Evolutionary conservation across 495 filamentous ascomycete genomes (phyloP), one percentile per base, ranked within the genome.

Genomic region (Pyrenula massariospora): DNA sequence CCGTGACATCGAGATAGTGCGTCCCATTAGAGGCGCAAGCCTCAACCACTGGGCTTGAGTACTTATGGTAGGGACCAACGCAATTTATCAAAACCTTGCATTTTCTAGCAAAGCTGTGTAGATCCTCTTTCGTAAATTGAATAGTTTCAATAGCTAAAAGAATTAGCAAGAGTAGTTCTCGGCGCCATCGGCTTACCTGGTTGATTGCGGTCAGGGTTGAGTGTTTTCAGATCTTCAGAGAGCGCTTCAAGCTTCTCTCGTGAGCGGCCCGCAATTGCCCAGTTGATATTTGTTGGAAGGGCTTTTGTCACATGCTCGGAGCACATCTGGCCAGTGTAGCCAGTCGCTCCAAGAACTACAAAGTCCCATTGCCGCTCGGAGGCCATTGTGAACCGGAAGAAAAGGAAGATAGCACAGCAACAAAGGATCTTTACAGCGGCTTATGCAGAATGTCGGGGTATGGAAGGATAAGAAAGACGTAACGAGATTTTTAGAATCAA

Each of bases 1-100:
- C 91, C 12, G 92, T 96, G 25, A 82, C 81, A 72, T 96, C 92
- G 49, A 97, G 73, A 66, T 96, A 96, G 67, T 96, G 91, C 12
- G 92, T 96, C 22, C 92, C 91, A 58, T 83, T 83, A 52, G 82
- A 77, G 25, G 88, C 89, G 66, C 92, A 97, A n/a, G 91, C 91
- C 60, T 87, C 84, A 55, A 97, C 82, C 20, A 91, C 89, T 48
- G 80, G 79, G 50, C 86, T 84, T 48, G 92, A 91, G 62, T 94
- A 85, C 25, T 80, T 63, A 63, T 81, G 71, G 68, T 91, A 97
- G 0, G 92, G 92, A 0, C 92, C 92, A 25, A 96, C 81, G 49
- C 87, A 89, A 54, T 88, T 87, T 65, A 97, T 86, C 24, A 97
- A 67, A 48, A 92, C 62, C 54, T 76, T 82, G 3, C 89, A 91